These are phyloP conservation scores for Epicoccum nigrum DNA, from an alignment of 2,329 filamentous ascomycete genomes.

Conservation along the genomic window DNA sequence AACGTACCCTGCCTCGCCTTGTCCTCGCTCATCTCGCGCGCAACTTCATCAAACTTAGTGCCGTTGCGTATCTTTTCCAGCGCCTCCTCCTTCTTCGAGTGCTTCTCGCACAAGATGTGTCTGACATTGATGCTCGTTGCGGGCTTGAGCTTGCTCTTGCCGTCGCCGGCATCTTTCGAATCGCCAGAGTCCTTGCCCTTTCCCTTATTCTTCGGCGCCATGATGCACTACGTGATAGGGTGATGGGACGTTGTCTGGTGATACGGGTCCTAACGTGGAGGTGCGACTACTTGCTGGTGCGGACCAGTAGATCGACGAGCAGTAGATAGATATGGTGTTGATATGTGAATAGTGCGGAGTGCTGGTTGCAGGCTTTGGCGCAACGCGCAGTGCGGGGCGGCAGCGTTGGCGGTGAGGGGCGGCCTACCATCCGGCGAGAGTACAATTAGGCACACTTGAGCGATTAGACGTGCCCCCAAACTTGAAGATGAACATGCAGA, in stretches of 20 bases:
- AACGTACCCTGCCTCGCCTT: slow-evolving; percentile 65
- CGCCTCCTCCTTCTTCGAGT: slow-evolving; percentile 78
- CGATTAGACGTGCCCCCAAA: no score
- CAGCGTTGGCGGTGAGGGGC: slow-evolving; percentile 3
- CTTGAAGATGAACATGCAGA: no score
- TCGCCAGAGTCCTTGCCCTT: slow-evolving; percentile 31
- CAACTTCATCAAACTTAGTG: slow-evolving; percentile 76
- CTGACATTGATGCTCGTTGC: slow-evolving; percentile 73
- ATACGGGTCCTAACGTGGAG: no score
- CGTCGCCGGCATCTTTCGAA: slow-evolving; percentile 46
- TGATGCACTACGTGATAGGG: slow-evolving; percentile 1
- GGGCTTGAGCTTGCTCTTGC: slow-evolving; percentile 60
- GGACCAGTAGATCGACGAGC: no score
- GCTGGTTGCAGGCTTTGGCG: not conserved
- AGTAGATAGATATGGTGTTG: not conserved
- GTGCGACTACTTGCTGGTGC: no score
- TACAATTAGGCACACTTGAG: no score
- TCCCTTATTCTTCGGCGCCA: slow-evolving; percentile 38
- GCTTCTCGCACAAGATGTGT: slow-evolving; percentile 79
- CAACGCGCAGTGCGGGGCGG: not conserved
- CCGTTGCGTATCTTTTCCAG: slow-evolving; percentile 70
- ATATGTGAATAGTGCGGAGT: not conserved
- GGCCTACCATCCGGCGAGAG: no score
- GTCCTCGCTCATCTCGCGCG: slow-evolving; percentile 74
- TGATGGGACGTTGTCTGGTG: not conserved